Evolutionary conservation across 2,329 filamentous ascomycete species (phyloP), one percentile per base, ranked within the genome.

Genomic region (Penicillium sp.): DNA sequence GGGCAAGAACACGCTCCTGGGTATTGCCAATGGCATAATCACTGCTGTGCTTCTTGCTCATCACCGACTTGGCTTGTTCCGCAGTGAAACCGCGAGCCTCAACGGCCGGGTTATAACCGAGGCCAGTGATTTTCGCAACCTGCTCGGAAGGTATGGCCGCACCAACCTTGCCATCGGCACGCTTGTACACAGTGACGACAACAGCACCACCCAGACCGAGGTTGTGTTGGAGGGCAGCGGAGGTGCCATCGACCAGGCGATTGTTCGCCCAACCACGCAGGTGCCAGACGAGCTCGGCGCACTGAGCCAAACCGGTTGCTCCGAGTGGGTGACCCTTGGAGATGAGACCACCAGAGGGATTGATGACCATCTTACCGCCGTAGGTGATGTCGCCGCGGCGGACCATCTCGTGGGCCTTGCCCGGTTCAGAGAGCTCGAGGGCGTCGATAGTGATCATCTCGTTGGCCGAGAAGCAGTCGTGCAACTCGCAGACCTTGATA

Each of bases 391-490:
- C 90, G 25, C 91, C 91, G 8, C 73, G 74, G 37, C 90, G 83
- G 23, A 97, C 89, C 71, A 96, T 83, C 72, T 96, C 89, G 68
- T 96, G 91, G 0, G 92, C 93, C 70, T 89, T 92, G 13, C 92
- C 92, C 12, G 80, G 82, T 50, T 83, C 83, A 35, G 79, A 82
- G 9, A 97, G 79, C 1, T 89, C 90, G 1, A 97, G 79, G 0
- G 89, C 89, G 67, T 97, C 92, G 44, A 97, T 84, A 1, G 84
- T 85, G 44, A 93, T 81, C 86, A 97, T 87, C 77, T 97, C 89
- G 69, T 97, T 97, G 24, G 92, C 85, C 15, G 85, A 90, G 80
- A 97, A 97, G 76, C 93, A 97, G 75, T 97, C 93, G 73, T 97
- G 93, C 53, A 97, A 78, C 75, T 97, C 92, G 65, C 89, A 90